Evolutionary conservation across 2,329 filamentous ascomycete genomes (phyloP).

Genomic region (Clathrospora elynae): DNA sequence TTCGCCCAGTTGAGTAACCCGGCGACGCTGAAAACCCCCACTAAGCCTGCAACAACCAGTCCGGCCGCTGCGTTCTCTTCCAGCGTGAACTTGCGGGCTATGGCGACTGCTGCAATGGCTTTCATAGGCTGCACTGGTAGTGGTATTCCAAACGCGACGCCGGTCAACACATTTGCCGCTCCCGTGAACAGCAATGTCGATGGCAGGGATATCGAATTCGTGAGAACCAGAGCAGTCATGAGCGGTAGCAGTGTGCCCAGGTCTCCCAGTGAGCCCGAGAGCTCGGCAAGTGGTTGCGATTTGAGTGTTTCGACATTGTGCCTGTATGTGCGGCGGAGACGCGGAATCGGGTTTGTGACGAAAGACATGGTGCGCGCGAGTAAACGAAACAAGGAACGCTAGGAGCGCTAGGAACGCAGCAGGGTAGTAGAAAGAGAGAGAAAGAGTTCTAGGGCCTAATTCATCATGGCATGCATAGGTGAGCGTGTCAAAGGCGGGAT

Average conservation of each 20-base stretch:
- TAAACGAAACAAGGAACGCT: background rate
- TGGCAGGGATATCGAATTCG: conserved; percentile 78
- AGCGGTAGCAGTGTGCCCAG: conserved; percentile 88
- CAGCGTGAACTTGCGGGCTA: conserved; percentile 68
- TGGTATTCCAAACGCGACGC: conserved; percentile 82
- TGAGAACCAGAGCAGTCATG: conserved; percentile 81
- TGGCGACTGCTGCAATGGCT: conserved; percentile 90
- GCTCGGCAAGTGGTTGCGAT: conserved; percentile 68
- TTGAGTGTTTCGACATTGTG: conserved; percentile 64
- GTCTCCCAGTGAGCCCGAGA: conserved; percentile 88
- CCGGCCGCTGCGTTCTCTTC: conserved; percentile 81
- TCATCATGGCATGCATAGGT: background rate
- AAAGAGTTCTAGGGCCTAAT: background rate
- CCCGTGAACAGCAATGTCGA: conserved; percentile 89
- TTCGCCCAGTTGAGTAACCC: conserved; percentile 78
- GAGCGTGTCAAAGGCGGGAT: background rate
- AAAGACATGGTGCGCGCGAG: conserved; percentile 22
- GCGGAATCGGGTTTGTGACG: conserved; percentile 30
- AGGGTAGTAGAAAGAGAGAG: background rate
- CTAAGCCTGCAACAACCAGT: conserved; percentile 73
- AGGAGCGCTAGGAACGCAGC: background rate
- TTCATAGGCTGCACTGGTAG: conserved; percentile 89
- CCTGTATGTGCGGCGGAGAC: conserved; percentile 35
- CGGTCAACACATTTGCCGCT: conserved; percentile 82
- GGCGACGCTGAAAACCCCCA: conserved; percentile 77